Conservation (phyloP, 2,329 filamentous ascomycete genomes). For the Didymella pomorum region DNA sequence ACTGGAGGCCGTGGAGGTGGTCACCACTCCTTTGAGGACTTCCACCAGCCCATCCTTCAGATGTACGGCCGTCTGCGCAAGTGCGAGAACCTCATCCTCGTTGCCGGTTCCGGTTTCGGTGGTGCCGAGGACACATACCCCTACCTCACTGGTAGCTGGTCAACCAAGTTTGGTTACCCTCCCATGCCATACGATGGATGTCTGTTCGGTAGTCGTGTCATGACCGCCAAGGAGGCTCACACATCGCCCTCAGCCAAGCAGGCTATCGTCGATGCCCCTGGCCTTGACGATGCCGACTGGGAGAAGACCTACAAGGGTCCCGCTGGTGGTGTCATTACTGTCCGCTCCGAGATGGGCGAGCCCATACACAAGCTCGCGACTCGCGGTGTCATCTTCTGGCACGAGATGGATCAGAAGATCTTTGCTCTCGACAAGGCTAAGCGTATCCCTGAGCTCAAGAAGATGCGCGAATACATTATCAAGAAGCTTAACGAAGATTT, state of each 20-base stretch:
- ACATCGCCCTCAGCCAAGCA: conserved; percentile 56
- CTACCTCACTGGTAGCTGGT: conserved; percentile 58
- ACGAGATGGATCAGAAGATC: conserved; percentile 98
- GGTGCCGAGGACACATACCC: conserved; percentile 57
- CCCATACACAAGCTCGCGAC: conserved; percentile 99
- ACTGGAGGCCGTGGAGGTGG: conserved; percentile 60
- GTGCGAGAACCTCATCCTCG: conserved; percentile 56
- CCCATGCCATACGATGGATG: conserved; percentile 60
- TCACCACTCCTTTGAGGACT: conserved; percentile 61
- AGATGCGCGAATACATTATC: conserved; percentile 57
- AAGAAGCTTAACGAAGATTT: conserved; percentile 58
- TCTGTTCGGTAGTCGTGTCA: conserved; percentile 58
- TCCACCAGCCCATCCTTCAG: conserved; percentile 58
- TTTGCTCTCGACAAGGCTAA: conserved; percentile 91
- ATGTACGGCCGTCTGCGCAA: conserved; percentile 57
- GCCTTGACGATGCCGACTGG: conserved; percentile 56
- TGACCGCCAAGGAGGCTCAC: conserved; percentile 58
- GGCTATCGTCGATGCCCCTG: conserved; percentile 55
- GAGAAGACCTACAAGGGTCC: conserved; percentile 67
- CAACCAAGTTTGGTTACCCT: conserved; percentile 53
- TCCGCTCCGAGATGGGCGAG: conserved; percentile 98
- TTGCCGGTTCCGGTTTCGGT: conserved; percentile 59
- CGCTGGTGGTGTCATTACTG: conserved; percentile 92
- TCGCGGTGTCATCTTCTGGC: conserved; percentile 94
- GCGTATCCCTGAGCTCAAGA: conserved; percentile 53